Conservation (phyloP, 169 alveolate genomes). For the Plasmodium gallinaceum region DNA sequence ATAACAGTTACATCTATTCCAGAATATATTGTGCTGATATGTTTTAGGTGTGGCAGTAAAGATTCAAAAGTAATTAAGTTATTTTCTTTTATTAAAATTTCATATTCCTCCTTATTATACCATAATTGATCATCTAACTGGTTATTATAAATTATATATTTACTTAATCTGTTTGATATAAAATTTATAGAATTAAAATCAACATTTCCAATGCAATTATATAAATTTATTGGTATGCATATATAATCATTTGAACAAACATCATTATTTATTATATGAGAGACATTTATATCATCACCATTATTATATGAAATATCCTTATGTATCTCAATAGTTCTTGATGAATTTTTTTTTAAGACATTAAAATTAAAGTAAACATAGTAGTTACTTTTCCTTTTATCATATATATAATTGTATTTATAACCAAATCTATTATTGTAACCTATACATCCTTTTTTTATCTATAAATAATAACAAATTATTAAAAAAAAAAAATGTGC, state of each 20-base stretch:
- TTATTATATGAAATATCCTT: conserved; percentile 71
- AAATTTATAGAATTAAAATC: conserved; percentile 36
- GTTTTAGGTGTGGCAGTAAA: conserved; percentile 69
- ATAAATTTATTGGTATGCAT: conserved; percentile 72
- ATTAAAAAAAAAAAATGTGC: background rate
- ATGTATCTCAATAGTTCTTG: conserved; percentile 58
- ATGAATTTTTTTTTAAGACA: conserved; percentile 23
- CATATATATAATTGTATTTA: conserved; percentile 48
- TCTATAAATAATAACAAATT: background rate
- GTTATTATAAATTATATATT: conserved; percentile 42
- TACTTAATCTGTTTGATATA: conserved; percentile 50
- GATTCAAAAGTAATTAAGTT: conserved; percentile 23
- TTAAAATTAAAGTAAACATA: conserved; percentile 50
- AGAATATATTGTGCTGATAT: conserved; percentile 47
- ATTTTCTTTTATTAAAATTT: conserved; percentile 31
- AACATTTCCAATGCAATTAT: conserved; percentile 51
- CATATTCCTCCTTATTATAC: conserved; percentile 60
- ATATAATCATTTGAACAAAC: conserved; percentile 69
- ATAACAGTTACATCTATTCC: conserved; percentile 73
- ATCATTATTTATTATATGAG: conserved; percentile 54
- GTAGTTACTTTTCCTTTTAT: conserved; percentile 19
- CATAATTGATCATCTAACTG: conserved; percentile 68
- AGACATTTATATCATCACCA: conserved; percentile 75
- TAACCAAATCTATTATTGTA: conserved; percentile 69
- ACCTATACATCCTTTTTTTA: conserved; percentile 39